Conservation (phyloP, 495 filamentous ascomycete genomes). For the Annulohypoxylon bovei region DNA sequence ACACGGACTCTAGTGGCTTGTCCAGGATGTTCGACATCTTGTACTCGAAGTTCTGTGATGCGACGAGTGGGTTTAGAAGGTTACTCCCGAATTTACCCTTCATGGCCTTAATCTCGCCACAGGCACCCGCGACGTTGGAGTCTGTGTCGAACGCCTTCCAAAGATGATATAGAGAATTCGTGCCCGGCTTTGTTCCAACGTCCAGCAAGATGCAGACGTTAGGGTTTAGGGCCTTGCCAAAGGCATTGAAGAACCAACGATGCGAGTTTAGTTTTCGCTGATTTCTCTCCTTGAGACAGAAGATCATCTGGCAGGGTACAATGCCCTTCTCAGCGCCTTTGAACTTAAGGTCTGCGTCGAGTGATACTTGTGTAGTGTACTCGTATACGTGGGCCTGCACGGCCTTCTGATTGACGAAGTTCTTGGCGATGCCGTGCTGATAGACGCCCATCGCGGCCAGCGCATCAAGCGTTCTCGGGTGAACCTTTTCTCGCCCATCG, state of each 20-base stretch:
- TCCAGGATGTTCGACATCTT: conserved; percentile 99
- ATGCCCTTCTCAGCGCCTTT: conserved; percentile 99
- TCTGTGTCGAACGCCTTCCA: conserved; percentile 99
- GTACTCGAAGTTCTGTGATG: conserved; percentile 99
- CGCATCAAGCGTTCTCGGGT: conserved; percentile 93
- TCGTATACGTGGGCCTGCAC: conserved; percentile 94
- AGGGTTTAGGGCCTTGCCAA: conserved; percentile 89
- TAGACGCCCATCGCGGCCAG: conserved; percentile 98
- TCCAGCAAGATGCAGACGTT: conserved; percentile 98
- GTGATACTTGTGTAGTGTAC: conserved; percentile 96
- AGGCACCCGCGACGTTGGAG: conserved; percentile 94
- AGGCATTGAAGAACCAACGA: conserved; percentile 99
- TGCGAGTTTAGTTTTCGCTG: conserved; percentile 98
- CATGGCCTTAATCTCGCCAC: conserved; percentile 96
- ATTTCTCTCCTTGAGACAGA: conserved; percentile 98
- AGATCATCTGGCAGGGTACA: conserved; percentile 98
- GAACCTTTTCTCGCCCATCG: conserved; percentile 92
- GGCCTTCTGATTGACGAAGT: conserved; percentile 90
- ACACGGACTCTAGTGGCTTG: conserved; percentile 95
- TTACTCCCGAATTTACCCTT: conserved; percentile 85
- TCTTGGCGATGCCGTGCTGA: conserved; percentile 98
- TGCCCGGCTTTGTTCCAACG: conserved; percentile 90
- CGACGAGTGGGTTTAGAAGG: conserved; percentile 92
- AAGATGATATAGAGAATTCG: conserved; percentile 91
- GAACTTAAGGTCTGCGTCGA: conserved; percentile 95